Base-by-base conservation (phyloP, 305 asterid species). In the Fraxinus sp. region DNA sequence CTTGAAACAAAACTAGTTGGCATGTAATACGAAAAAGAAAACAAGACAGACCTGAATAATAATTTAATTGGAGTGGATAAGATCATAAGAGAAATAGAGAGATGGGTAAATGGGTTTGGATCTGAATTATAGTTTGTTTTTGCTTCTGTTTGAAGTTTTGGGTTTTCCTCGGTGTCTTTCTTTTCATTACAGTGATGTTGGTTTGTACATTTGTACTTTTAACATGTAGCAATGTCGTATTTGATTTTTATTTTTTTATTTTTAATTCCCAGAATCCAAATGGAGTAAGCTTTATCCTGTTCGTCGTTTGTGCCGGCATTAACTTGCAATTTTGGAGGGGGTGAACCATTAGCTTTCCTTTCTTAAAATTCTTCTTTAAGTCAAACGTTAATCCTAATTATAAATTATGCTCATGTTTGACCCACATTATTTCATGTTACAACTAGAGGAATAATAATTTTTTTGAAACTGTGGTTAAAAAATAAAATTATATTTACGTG, bases 181-280 rank as follows among this genome's bases (percentile, higher is more conserved):
- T 30, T 4, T 16, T 28, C 76, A 70, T 70, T 70, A 71, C 39
- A 83, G 41, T 57, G 68, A 78, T 18, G 86, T 71, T 79, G 82
- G 80, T 83, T 85, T 87, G 76, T 85, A 46, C 49, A 82, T 85
- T 85, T 59, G 87, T 84, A 87, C 87, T 84, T 84, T 78, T 79
- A 80, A 82, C 80, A 46, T 79, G 87, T 68, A 39, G 80, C 82
- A 75, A 24, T 73, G 84, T 82, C 89, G 85, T 82, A 35, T 26
- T 75, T 7, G 20, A 14, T 14, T 26, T 0, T 36, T 0, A 2
- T 10, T 46, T 46, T 13, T 16, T 4, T 16, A 4, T 30, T 28
- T 66, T 24, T 11, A 7, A 9, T 28, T 28, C 33, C 18, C 73
- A 64, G 3, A 68, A 9, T 32, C 43, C 10, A 30, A 71, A 71